Conservation (phyloP, 371 early-diverging fungal species). For the Mucor velutinosus region DNA sequence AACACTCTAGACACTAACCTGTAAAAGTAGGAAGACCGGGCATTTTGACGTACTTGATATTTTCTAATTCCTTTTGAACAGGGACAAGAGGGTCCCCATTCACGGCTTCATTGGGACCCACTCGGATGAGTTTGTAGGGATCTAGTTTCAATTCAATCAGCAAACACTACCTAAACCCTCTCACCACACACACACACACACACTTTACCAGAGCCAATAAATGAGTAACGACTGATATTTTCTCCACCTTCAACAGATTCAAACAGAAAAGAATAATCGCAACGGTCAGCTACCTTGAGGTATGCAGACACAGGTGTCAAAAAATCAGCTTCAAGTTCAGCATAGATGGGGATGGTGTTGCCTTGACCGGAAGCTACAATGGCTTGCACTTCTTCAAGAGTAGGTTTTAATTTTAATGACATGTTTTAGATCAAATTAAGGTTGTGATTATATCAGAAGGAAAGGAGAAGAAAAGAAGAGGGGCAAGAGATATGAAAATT, state of each 20-base stretch:
- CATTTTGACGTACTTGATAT: conserved; percentile 76
- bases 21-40: conserved; percentile 88
- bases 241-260: conserved; percentile 97
- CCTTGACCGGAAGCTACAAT: conserved; percentile 63
- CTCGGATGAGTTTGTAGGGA: conserved; percentile 83
- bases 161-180: neutral
- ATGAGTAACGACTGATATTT: conserved; percentile 93
- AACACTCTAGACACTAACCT: conserved; percentile 43
- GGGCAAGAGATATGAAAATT: neutral
- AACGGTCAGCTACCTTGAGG: conserved; percentile 80
- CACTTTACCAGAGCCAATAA: conserved; percentile 84
- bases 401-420: conserved; percentile 59
- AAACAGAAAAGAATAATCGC: conserved; percentile 87
- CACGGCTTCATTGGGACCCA: conserved; percentile 69
- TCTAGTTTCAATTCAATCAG: conserved; percentile 47
- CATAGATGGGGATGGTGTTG: conserved; percentile 89
- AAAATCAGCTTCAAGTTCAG: conserved; percentile 86
- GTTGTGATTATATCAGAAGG: neutral
- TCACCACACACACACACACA: too few relatives aligned
- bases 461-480: neutral
- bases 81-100: conserved; percentile 88
- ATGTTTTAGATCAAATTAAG: conserved; percentile 8
- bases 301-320: conserved; percentile 97
- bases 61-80: conserved; percentile 81
- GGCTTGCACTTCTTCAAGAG: conserved; percentile 71